A percentile compares a stretch with the other conserved stretches of the same genome.
Conservation (phyloP, 2,329 filamentous ascomycete species). For the Penicillium sp. region DNA sequence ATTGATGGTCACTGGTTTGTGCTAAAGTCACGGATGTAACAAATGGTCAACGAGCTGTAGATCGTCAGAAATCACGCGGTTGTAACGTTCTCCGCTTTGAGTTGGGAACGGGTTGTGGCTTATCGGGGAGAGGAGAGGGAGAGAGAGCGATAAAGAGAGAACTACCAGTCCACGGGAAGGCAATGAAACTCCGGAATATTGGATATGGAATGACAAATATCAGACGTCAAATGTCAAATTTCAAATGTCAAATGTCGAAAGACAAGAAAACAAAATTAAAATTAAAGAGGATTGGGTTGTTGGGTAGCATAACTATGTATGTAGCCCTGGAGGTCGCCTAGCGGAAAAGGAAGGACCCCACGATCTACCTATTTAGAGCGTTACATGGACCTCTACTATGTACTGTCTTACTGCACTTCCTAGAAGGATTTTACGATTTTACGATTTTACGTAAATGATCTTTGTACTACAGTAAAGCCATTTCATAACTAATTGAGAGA, state of each 20-base stretch:
- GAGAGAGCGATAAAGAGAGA: background rate
- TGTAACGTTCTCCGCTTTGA: background rate
- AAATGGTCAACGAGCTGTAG: background rate
- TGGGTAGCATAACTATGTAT: background rate
- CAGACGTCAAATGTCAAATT: background rate
- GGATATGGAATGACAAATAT: background rate
- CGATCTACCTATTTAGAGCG: no score
- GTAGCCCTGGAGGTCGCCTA: background rate
- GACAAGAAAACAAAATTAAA: background rate
- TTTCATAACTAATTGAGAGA: no score
- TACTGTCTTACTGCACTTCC: background rate
- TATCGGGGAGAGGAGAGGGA: background rate
- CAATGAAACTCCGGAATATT: background rate
- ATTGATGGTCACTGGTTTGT: background rate
- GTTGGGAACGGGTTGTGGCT: background rate
- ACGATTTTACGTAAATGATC: no score
- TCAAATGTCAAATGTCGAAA: background rate
- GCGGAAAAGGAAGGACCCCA: background rate
- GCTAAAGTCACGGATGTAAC: background rate
- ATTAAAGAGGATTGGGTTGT: background rate
- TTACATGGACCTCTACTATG: background rate
- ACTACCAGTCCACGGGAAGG: background rate
- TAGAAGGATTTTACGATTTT: background rate
- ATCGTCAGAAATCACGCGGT: background rate
- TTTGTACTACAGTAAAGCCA: background rate